A percentile compares a stretch with the other conserved stretches of the same genome.
phyloP scores from a whole-genome alignment of 139 green algal species.

The Tetradesmus lagerheimii region DNA sequence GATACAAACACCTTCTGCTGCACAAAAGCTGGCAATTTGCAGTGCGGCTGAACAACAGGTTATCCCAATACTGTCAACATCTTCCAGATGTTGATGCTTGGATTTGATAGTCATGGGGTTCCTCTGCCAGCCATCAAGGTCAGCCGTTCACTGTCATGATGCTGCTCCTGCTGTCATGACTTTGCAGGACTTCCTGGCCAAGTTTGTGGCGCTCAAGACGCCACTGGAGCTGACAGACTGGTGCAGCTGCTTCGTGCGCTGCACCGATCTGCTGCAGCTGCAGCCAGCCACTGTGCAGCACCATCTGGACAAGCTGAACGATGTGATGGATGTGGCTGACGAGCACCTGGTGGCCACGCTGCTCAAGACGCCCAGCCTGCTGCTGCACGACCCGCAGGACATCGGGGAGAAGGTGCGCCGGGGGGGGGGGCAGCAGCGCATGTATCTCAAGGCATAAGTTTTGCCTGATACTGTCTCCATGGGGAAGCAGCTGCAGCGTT shows the following conservation, averaged over 20 bases:
- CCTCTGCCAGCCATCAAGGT: background rate
- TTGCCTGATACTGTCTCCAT: too few species aligned
- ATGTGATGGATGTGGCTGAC: background rate
- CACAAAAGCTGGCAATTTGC: too few species aligned
- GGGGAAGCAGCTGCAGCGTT: background rate
- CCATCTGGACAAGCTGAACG: slow-evolving; percentile 16
- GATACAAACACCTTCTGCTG: too few species aligned
- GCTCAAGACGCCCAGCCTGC: slow-evolving; percentile 34
- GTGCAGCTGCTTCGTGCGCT: slow-evolving; percentile 38
- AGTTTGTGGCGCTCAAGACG: background rate
- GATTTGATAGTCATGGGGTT: too few species aligned
- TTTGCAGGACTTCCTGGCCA: slow-evolving; percentile 21
- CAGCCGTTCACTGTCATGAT: background rate
- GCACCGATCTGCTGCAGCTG: slow-evolving; percentile 3
- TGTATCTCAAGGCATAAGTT: too few species aligned
- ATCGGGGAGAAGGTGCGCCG: slow-evolving; percentile 29
- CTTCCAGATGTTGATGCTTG: too few species aligned
- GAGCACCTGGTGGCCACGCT: slow-evolving; percentile 16
- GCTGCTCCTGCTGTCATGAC: background rate
- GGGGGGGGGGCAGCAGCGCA: too few species aligned
- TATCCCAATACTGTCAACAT: too few species aligned
- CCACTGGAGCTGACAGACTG: slow-evolving; percentile 5
- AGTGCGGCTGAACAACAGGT: too few species aligned
- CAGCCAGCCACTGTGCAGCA: background rate
- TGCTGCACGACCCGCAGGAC: slow-evolving; percentile 17